Evolutionary conservation across 352 stramenopile genomes (phyloP).

Genomic region (Phytophthora tentaculata): DNA sequence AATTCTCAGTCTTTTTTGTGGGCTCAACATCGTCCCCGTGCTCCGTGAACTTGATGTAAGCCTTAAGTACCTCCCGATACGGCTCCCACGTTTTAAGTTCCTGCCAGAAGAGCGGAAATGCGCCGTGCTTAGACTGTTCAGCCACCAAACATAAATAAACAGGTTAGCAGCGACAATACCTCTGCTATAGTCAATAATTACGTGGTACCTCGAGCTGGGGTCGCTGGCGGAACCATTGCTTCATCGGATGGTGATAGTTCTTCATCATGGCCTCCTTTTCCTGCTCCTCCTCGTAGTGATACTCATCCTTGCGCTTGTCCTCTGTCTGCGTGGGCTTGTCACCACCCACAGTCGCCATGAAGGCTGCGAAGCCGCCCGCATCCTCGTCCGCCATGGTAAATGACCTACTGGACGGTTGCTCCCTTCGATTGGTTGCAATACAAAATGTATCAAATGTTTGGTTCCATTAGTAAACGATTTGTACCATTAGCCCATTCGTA

Average conservation of each 20-base stretch:
- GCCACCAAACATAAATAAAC: conserved; percentile 17
- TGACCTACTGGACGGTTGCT: conserved; percentile 6
- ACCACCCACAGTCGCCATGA: conserved; percentile 68
- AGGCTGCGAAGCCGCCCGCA: conserved; percentile 66
- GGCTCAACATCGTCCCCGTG: conserved; percentile 36
- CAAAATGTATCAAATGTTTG: background rate
- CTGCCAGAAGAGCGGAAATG: conserved; percentile 95
- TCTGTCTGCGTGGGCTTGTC: conserved; percentile 7
- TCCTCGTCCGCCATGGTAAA: conserved; percentile 55
- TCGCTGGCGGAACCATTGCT: conserved; percentile 86
- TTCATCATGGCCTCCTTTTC: conserved; percentile 91
- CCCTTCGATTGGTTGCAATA: conserved; percentile 4
- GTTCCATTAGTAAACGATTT: background rate
- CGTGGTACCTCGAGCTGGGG: conserved; percentile 45
- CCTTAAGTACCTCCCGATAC: conserved; percentile 92
- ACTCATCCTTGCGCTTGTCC: conserved; percentile 53
- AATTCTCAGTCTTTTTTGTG: conserved; percentile 7
- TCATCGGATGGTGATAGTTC: conserved; percentile 87
- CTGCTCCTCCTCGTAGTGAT: conserved; percentile 86
- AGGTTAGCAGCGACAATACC: conserved; percentile 6
- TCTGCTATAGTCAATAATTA: conserved; percentile 1
- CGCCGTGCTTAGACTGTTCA: conserved; percentile 81
- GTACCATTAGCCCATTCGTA: background rate
- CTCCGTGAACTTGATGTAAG: conserved; percentile 89
- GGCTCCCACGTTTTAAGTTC: conserved; percentile 94